phyloP scores from a whole-genome alignment of 2,329 filamentous ascomycete species.

The Aspergillus sp. region DNA sequence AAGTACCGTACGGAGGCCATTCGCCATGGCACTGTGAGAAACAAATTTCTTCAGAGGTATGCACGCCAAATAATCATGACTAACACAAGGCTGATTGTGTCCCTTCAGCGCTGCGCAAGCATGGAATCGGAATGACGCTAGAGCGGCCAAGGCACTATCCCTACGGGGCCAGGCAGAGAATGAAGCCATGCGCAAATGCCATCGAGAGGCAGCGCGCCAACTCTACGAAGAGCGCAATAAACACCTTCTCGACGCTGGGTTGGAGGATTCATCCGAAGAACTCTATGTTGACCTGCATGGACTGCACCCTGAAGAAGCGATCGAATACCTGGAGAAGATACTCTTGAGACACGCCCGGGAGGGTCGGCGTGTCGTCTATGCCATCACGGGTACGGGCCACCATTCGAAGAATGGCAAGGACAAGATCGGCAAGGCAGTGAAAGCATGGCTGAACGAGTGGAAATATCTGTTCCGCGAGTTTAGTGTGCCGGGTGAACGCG shows the following conservation, averaged over 20 bases:
- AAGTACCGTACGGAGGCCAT: constrained; percentile 95
- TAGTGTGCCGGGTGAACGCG: constrained; percentile 90
- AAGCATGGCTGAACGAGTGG: constrained; percentile 91
- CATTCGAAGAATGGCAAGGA: constrained; percentile 99
- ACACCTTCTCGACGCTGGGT: constrained; percentile 48
- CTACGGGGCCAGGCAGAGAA: constrained; percentile 95
- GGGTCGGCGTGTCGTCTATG: constrained; percentile 74
- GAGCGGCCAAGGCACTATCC: constrained; percentile 91
- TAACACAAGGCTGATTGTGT: constrained; percentile 4
- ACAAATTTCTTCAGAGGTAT: constrained; percentile 94
- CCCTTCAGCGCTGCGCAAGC: constrained; percentile 82
- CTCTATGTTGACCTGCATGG: constrained; percentile 95
- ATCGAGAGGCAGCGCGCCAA: constrained; percentile 86
- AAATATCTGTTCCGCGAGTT: constrained; percentile 95
- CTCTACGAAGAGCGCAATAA: constrained; percentile 94
- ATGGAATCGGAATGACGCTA: constrained; percentile 96
- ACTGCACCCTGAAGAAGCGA: constrained; percentile 96
- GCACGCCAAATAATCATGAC: constrained; percentile 12
- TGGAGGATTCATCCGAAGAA: constrained; percentile 58
- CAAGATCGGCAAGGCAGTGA: constrained; percentile 92
- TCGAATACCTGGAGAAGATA: constrained; percentile 87
- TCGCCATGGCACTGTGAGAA: constrained; percentile 91
- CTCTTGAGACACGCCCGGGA: constrained; percentile 77
- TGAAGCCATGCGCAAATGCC: constrained; percentile 93
- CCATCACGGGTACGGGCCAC: constrained; percentile 94